Percentiles rank a stretch among this genome's conserved stretches.
These are phyloP conservation scores for Boletus reticuloceps DNA, from an alignment of 768 basidiomycete species.

Conservation along the genomic window DNA sequence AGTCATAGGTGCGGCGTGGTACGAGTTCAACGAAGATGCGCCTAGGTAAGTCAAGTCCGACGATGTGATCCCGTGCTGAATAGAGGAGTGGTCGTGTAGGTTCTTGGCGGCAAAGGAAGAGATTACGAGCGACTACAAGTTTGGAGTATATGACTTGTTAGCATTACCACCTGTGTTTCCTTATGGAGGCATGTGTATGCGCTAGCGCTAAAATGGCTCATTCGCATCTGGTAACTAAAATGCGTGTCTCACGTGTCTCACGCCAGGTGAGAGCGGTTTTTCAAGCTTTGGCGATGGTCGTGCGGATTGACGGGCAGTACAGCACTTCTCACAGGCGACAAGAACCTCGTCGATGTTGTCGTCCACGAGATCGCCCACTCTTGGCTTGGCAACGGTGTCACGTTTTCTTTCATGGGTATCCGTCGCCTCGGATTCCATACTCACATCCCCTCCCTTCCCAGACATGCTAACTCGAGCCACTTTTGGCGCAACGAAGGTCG, in stretches of 20 bases:
- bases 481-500: slow-evolving; percentile 87
- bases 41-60: slow-evolving; percentile 44
- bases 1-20: slow-evolving; percentile 3
- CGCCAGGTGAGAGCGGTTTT: slow-evolving; percentile 59
- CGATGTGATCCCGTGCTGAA: neutral
- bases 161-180: slow-evolving; percentile 67
- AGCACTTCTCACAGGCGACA: slow-evolving; percentile 85
- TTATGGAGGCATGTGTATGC: slow-evolving; percentile 70
- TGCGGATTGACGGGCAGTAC: neutral
- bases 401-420: slow-evolving; percentile 36
- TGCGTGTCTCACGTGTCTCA: neutral
- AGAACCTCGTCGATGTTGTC: slow-evolving; percentile 84
- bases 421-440: neutral
- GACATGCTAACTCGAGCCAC: slow-evolving; percentile 32
- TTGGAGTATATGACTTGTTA: slow-evolving; percentile 73
- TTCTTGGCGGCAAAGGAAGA: slow-evolving; percentile 72
- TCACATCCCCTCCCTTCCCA: too few relatives aligned
- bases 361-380: slow-evolving; percentile 85
- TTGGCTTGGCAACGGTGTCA: slow-evolving; percentile 90
- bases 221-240: too few relatives aligned
- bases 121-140: slow-evolving; percentile 70
- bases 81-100: slow-evolving; percentile 33
- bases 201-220: neutral
- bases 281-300: neutral
- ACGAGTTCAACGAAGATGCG: slow-evolving; percentile 52